Conservation (phyloP, 225 moss, liverwort and hornwort species). For the Bryoerythrophyllum caledonicum region DNA sequence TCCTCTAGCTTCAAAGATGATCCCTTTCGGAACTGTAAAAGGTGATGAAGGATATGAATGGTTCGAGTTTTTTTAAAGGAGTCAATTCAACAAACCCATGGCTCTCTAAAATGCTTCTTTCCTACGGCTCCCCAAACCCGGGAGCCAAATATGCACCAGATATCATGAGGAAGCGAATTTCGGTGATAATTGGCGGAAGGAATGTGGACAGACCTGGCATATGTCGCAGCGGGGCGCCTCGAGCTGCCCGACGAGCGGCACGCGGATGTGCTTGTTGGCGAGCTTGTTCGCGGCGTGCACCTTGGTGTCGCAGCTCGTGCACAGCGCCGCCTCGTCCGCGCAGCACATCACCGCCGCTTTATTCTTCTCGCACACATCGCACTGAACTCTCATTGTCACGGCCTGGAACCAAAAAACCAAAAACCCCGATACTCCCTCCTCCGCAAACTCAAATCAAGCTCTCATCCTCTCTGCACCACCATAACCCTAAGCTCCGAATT, state of each 20-base stretch:
- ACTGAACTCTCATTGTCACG: constrained; percentile 55
- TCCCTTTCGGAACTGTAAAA: too few relatives aligned
- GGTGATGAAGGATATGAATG: too few relatives aligned
- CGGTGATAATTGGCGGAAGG: not conserved
- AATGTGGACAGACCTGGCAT: constrained; percentile 41
- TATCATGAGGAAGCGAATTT: constrained; percentile 1
- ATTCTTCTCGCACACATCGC: constrained; percentile 60
- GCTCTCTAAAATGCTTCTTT: not conserved
- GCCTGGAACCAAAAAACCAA: not conserved
- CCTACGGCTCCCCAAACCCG: not conserved
- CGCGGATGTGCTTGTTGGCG: constrained; percentile 51
- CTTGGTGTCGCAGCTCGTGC: constrained; percentile 49
- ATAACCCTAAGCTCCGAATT: not conserved
- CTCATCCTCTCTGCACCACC: not conserved
- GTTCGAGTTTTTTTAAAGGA: too few relatives aligned
- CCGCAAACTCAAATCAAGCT: not conserved
- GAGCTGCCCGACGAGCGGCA: constrained; percentile 37
- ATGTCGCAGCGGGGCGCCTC: constrained; percentile 59
- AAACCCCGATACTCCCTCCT: not conserved
- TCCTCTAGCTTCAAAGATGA: too few relatives aligned
- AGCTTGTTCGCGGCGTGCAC: constrained; percentile 62
- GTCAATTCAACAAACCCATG: not conserved
- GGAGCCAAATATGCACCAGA: not conserved
- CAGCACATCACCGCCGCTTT: constrained; percentile 62
- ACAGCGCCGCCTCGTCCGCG: constrained; percentile 60